These are phyloP conservation scores for Besnoitia besnoiti DNA, from an alignment of 169 alveolate species.

Conservation along the genomic window DNA sequence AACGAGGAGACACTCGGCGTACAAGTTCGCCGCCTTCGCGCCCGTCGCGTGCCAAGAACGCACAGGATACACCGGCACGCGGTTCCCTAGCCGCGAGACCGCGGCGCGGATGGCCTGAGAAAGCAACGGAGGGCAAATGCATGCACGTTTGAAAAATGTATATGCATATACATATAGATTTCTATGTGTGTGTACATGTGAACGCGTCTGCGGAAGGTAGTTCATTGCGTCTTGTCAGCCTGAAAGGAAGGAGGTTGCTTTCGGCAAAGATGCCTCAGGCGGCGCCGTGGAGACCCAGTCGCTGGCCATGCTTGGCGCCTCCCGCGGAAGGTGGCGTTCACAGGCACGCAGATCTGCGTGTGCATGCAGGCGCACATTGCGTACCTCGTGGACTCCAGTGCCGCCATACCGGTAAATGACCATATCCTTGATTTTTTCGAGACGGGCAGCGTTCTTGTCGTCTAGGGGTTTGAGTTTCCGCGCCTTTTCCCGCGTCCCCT, in stretches of 20 bases:
- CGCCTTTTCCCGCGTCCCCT: constrained; percentile 23
- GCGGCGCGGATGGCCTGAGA: constrained; percentile 75
- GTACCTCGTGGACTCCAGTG: constrained; percentile 75
- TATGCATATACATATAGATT: background rate
- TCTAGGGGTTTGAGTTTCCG: constrained; percentile 73
- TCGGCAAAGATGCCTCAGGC: too few species aligned
- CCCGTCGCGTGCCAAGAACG: constrained; percentile 66
- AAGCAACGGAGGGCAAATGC: background rate
- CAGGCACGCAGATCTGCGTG: background rate
- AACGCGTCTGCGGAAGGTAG: background rate
- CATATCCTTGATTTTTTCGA: constrained; percentile 77
- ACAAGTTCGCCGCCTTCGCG: constrained; percentile 63
- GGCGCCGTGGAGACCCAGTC: too few species aligned
- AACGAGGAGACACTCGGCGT: constrained; percentile 79
- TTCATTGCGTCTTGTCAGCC: background rate
- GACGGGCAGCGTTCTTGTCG: constrained; percentile 71
- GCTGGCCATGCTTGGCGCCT: too few species aligned
- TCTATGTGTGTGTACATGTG: background rate
- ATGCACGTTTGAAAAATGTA: background rate
- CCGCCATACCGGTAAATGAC: constrained; percentile 80
- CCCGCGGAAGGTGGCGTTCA: background rate
- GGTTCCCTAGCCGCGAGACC: constrained; percentile 71
- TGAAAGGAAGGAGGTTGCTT: too few species aligned
- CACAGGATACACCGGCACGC: constrained; percentile 78
- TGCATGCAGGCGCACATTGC: background rate